Evolutionary conservation across 225 moss, liverwort and hornwort genomes (phyloP), one percentile per base, ranked within the genome.

Genomic region (Marchantia polymorpha): DNA sequence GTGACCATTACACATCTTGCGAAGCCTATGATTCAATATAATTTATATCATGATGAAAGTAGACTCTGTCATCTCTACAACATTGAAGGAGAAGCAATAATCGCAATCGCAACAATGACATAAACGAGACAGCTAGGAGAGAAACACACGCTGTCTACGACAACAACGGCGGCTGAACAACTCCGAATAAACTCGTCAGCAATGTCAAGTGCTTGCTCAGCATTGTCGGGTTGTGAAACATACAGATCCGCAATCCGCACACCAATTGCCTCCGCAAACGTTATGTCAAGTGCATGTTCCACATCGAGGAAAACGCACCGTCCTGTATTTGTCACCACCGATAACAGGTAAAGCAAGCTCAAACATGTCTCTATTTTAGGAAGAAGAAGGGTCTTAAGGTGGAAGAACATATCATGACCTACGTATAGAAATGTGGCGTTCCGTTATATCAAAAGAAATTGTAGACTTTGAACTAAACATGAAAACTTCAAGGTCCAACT

Each of bases 211-310:
- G 92, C 92, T 78, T 90, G 87, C 73, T 94, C 94, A 72, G 90
- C 94, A 81, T 81, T 87, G 87, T 94, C 94, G 76, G 94, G 94
- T 85, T 94, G 94, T 76, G 87, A 87, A 74, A 94, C 89, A 83
- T 92, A 83, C 78, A 94, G 87, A 58, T 94, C 71, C 54, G 80
- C 84, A 76, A 89, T 85, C 73, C 75, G 78, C 78, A 94, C 94
- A 84, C 94, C 94, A 31, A 94, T 89, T 68, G 88, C 92, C 78
- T 89, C 88, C 23, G 94, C 94, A 85, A 94, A 94, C 22, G 89
- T 87, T 84, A 88, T 88, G 69, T 94, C 94, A 81, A 94, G 78
- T 51, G 93, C 93, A 83, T 92, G 93, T 48, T 94, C 93, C 77
- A 91, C 93, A 89, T 92, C 93, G 72, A 94, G 85, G 82, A 94